These are phyloP conservation scores for Betula pendula DNA, from an alignment of 306 rosid genomes.

Conservation along the genomic window DNA sequence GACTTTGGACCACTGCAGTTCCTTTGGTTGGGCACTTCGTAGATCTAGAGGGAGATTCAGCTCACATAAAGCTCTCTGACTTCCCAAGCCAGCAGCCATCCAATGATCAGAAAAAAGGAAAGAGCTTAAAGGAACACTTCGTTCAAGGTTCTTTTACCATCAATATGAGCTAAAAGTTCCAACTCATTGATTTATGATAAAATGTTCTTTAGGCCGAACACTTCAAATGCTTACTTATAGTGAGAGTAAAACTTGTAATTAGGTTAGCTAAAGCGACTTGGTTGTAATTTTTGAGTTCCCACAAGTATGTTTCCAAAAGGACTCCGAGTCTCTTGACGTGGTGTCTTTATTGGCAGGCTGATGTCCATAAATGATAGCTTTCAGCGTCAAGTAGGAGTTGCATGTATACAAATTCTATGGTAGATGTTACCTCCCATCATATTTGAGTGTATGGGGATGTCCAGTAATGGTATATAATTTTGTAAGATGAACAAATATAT, in stretches of 20 bases:
- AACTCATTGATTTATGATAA: not conserved
- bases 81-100: conserved; percentile 11
- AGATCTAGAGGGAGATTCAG: conserved; percentile 35
- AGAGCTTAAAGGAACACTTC: conserved; percentile 18
- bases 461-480: conserved; percentile 15
- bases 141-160: conserved; percentile 5
- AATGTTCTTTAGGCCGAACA: not conserved
- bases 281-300: conserved; percentile 18
- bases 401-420: conserved; percentile 8
- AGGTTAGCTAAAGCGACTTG: conserved; percentile 37
- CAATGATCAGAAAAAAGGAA: conserved; percentile 13
- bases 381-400: conserved; percentile 10
- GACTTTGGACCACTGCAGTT: conserved; percentile 1
- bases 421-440: conserved; percentile 21
- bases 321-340: not conserved
- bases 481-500: not conserved
- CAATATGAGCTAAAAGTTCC: conserved; percentile 6
- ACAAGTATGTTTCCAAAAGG: conserved; percentile 1
- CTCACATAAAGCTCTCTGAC: conserved; percentile 21
- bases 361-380: conserved; percentile 16
- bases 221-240: not conserved
- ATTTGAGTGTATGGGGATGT: conserved; percentile 14
- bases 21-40: conserved; percentile 31
- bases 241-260: not conserved
- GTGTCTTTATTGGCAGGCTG: conserved; percentile 24